Evolutionary conservation across 495 filamentous ascomycete genomes (phyloP), one percentile per base, ranked within the genome.

Genomic region (Pyronema omphalodes): DNA sequence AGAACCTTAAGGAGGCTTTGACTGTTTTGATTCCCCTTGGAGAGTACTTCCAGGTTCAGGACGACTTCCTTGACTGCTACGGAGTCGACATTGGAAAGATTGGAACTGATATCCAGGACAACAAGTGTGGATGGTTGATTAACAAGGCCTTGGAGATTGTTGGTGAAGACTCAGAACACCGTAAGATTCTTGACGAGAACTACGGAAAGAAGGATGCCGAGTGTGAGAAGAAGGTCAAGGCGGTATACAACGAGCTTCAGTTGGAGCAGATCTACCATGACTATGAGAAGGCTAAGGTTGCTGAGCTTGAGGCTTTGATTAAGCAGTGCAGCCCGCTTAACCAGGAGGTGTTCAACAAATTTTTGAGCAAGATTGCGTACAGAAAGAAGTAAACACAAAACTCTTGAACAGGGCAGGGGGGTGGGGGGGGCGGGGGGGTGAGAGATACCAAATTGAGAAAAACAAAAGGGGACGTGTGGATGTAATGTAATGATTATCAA

Each of bases 31-130:
- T 98, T 64, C 88, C 91, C n/a, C 81, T 96, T 65, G 91, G 91
- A 59, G 88, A 95, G 70, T 98, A 96, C 74, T 98, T 98, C 78
- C 91, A 98, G 69, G 77, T 93, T 59, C 91, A 96, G 70, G 91
- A 98, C 65, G 93, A 98, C 75, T 98, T 88, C 73, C 84, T 98
- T 41, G 93, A 98, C 73, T 88, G 86, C 69, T 98, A 87, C 60
- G 93, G 91, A 57, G 79, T 83, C 58, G 73, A 78, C 61, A 91
- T 98, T 63, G 91, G 91, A 64, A 98, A 98, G 78, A 93, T 98
- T 58, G 91, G 91, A 52, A 98, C 93, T 56, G 91, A 98, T 65
- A 98, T 98, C 66, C 77, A 86, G 73, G 91, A 98, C 69, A 98
- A 98, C 77, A 98, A 98, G 74, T 98, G 91, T 75, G 88, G 83